phyloP scores from a whole-genome alignment of 2,329 filamentous ascomycete genomes.

The Pseudogymnoascus pannorum region DNA sequence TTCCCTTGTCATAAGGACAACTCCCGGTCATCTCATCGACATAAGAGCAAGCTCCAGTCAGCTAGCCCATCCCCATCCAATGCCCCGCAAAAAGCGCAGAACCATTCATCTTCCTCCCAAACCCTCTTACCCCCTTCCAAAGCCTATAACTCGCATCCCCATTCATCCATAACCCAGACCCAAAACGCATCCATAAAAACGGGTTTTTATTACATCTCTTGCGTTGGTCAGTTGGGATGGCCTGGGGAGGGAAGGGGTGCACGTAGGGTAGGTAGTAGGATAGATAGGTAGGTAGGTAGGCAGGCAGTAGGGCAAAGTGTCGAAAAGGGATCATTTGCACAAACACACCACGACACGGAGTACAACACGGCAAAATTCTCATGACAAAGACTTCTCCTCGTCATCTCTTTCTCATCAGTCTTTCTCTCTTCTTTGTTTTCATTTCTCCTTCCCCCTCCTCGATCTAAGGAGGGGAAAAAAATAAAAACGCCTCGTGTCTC shows the following conservation, averaged over 20 bases:
- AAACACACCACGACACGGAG: not conserved
- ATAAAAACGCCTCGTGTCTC: not conserved
- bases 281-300: no score
- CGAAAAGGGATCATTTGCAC: not conserved
- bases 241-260: no score
- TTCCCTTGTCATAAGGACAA: no score
- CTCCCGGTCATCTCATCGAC: no score
- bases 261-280: no score
- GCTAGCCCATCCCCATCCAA: no score
- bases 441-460: not conserved
- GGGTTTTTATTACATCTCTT: not conserved
- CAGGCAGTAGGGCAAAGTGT: not conserved
- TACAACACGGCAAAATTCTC: not conserved
- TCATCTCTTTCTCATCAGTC: not conserved
- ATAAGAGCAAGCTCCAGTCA: no score
- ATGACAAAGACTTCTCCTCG: not conserved
- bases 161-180: not conserved
- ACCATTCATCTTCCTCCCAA: no score
- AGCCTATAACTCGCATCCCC: no score
- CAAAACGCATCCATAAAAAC: not conserved
- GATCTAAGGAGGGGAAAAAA: not conserved
- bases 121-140: not conserved
- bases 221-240: not conserved
- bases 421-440: not conserved
- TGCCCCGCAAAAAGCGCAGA: no score